Evolutionary conservation across 805 yeast species (phyloP), one percentile per base, ranked within the genome.

Genomic region (Phaffomyces thermotolerans): DNA sequence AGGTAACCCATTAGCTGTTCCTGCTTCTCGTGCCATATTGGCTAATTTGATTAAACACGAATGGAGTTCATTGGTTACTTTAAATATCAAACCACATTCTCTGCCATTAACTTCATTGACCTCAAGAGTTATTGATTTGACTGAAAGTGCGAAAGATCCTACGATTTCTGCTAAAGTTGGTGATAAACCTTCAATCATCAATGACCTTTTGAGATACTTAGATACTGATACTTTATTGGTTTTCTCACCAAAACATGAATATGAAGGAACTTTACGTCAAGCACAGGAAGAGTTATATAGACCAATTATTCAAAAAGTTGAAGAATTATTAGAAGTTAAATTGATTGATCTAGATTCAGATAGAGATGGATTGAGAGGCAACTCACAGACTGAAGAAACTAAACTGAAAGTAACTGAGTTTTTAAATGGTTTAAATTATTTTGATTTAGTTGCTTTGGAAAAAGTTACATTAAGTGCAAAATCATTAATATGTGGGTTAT

Each of bases 181-280:
- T 9, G 65, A 65, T 39, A 58, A 78, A 36, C 75, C 71, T 5
- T 76, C 74, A 36, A 75, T 87, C 18, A 73, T 77, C 48, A 63
- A 71, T 36, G 75, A 75, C 49, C 65, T 93, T 48, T 66, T 91
- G 56, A 78, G 90, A 43, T 93, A 90, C 58, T 69, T 95, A 46
- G 99, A 93, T 61, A 93, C 99, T 0, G 99, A 93, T 63, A 89
- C 98, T 2, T 68, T 95, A 49, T 71, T 93, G 42, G 88, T 91
- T 8, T 84, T 90, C 57, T 81, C 96, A 1, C 95, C 96, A 12
- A 51, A 54, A 10, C 71, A 68, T 35, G 98, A 91, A 60, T 88
- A 84, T 59, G 90, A 85, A 52, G 98, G 98, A 9, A 70, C 68
- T 35, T 70, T 93, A 49, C 75, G 99, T 57, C 61, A 67, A 33